Percentiles rank a stretch among this genome's conserved stretches.
Evolutionary conservation across 257 asterid genomes (phyloP).

Genomic region (Phtheirospermum japonicum): DNA sequence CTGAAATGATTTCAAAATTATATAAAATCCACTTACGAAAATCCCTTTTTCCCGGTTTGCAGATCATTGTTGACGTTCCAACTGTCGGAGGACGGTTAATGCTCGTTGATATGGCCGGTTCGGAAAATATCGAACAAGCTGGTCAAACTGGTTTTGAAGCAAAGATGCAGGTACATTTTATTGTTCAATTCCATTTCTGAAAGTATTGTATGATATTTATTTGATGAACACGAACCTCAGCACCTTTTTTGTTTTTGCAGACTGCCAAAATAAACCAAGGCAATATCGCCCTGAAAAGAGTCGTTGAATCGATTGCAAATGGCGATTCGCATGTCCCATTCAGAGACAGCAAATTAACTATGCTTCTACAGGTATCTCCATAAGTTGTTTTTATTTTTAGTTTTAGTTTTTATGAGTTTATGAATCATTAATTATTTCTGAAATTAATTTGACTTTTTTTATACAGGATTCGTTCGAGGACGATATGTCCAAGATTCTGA

Average conservation of each 20-base stretch:
- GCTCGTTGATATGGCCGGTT: constrained; percentile 99
- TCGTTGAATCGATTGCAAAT: constrained; percentile 94
- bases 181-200: not conserved
- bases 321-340: constrained; percentile 97
- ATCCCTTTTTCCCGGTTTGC: constrained; percentile 12
- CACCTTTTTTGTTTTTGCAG: constrained; percentile 37
- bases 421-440: too few relatives aligned
- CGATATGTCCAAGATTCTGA: constrained; percentile 81
- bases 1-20: not conserved
- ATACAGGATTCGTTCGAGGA: constrained; percentile 99
- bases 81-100: constrained; percentile 93
- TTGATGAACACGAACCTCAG: not conserved
- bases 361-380: too few relatives aligned
- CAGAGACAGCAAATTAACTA: constrained; percentile 95
- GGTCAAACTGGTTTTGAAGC: constrained; percentile 93
- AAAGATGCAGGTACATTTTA: constrained; percentile 67
- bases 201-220: not conserved
- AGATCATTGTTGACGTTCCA: constrained; percentile 93
- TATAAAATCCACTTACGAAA: not conserved
- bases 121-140: constrained; percentile 96
- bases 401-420: too few relatives aligned
- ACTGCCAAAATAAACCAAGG: constrained; percentile 96
- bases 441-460: too few relatives aligned
- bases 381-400: too few relatives aligned
- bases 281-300: constrained; percentile 80